A percentile compares a stretch with the other conserved stretches of the same genome.
phyloP scores from a whole-genome alignment of 306 rosid species.

The Macrotyloma uniflorum region DNA sequence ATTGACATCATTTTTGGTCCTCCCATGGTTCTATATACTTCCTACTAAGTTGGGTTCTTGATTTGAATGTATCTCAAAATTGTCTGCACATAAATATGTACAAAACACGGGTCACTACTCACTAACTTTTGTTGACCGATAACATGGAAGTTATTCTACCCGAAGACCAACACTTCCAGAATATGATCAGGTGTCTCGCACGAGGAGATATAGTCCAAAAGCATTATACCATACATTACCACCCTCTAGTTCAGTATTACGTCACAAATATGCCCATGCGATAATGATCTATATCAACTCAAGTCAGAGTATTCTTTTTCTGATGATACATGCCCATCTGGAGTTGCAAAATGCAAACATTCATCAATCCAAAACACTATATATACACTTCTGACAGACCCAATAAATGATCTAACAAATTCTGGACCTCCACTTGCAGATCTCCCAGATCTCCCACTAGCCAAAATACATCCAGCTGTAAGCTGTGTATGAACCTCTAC shows the following conservation, averaged over 20 bases:
- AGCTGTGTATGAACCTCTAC: conserved; percentile 31
- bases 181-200: conserved; percentile 15
- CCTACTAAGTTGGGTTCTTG: conserved; percentile 4
- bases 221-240: conserved; percentile 4
- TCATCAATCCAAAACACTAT: conserved; percentile 42
- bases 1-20: conserved; percentile 19
- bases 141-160: conserved; percentile 23
- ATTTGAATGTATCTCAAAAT: conserved; percentile 20
- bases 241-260: conserved; percentile 21
- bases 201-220: conserved; percentile 33
- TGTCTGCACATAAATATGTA: conserved; percentile 2
- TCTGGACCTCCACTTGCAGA: conserved; percentile 29
- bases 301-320: conserved; percentile 41
- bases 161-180: conserved; percentile 10
- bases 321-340: conserved; percentile 28
- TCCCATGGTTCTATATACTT: conserved; percentile 19
- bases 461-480: conserved; percentile 34
- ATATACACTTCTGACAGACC: conserved; percentile 38
- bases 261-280: conserved; percentile 47
- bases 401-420: conserved; percentile 37
- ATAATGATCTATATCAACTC: conserved; percentile 43
- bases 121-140: background rate
- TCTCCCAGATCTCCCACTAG: conserved; percentile 34
- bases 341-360: conserved; percentile 39
- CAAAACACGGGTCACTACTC: background rate